These are phyloP conservation scores for Globisporangium nodosum DNA, from an alignment of 352 stramenopile genomes.

Conservation along the genomic window DNA sequence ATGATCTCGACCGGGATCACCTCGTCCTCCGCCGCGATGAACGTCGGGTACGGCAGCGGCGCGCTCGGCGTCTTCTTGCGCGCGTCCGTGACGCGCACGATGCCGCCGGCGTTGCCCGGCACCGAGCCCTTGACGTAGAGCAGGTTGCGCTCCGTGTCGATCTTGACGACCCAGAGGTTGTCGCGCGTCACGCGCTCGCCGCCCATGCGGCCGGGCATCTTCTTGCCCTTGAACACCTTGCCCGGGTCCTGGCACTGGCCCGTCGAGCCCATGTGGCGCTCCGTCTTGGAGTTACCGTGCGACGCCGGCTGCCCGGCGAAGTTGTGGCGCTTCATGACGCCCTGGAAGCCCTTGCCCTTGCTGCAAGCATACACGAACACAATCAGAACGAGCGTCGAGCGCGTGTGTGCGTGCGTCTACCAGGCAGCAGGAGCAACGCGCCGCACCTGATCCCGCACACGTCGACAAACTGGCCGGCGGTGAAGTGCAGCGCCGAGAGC, in stretches of 20 bases:
- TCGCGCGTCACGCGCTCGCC: conserved; percentile 92
- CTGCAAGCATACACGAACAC: conserved; percentile 6
- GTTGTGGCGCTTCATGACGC: conserved; percentile 98
- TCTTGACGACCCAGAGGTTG: conserved; percentile 93
- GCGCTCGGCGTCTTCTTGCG: conserved; percentile 74
- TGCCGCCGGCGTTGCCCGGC: conserved; percentile 85
- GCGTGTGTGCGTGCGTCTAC: no score
- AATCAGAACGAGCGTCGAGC: background rate
- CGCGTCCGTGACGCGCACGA: conserved; percentile 82
- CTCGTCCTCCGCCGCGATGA: conserved; percentile 39
- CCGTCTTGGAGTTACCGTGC: conserved; percentile 97
- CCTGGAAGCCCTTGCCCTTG: conserved; percentile 89
- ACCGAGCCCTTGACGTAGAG: conserved; percentile 93
- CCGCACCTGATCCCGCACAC: conserved; percentile 87
- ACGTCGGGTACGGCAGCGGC: conserved; percentile 80
- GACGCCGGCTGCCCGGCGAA: conserved; percentile 96
- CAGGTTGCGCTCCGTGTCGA: conserved; percentile 91
- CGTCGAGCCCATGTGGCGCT: conserved; percentile 95
- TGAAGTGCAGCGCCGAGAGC: conserved; percentile 97
- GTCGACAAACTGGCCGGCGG: conserved; percentile 97
- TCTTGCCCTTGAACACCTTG: conserved; percentile 99
- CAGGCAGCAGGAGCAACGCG: background rate
- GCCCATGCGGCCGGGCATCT: conserved; percentile 99
- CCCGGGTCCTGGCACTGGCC: conserved; percentile 98
- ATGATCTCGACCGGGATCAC: conserved; percentile 61